Base-by-base conservation (phyloP, 306 rosid species). In the Dalbergia cultrata region DNA sequence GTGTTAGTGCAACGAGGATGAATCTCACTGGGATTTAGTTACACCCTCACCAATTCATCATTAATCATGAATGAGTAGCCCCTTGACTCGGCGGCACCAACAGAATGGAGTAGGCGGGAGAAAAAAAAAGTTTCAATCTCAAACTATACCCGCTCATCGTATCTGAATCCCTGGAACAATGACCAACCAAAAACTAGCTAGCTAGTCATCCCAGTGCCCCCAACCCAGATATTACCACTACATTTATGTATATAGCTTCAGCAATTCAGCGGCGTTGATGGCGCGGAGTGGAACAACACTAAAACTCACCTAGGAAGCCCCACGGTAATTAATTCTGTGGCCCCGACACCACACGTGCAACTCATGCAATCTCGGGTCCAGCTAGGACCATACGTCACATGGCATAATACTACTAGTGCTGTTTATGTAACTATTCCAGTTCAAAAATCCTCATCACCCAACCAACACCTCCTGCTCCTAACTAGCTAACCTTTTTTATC, bases 321-420 rank as follows among this genome's bases (percentile, higher is more conserved):
- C 54, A 21, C 16, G 12, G 12, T 53, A 74, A 69, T 78, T 67
- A 71, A 66, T 77, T 43, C 8, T 3, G 21, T 7, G 13, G 82
- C 37, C 17, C 68, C 83, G 66, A 35, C 0, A 5, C 39, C 88
- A 76, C 90, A 76, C 83, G 81, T 88, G 89, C 81, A 41, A 47
- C 12, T 41, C 45, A 6, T 41, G 10, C 45, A 41, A 41, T 41
- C 52, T 47, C 45, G 45, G 2, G 9, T 47, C 52, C 52, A 47
- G 14, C 52, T 12, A 9, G 52, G 52, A 41, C 16, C 52, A 9
- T 47, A 9, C 13, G 14, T 11, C 14, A 9, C 52, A 47, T 47
- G 52, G 0, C 9, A 9, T 47, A 41, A 41, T 10, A 5, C 52
- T 6, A 4, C 41, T 3, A 35, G 41, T 3, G 1, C 26, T 22